These are phyloP conservation scores for Conringia planisiliqua DNA, from an alignment of 345 rosid genomes.

Conservation along the genomic window DNA sequence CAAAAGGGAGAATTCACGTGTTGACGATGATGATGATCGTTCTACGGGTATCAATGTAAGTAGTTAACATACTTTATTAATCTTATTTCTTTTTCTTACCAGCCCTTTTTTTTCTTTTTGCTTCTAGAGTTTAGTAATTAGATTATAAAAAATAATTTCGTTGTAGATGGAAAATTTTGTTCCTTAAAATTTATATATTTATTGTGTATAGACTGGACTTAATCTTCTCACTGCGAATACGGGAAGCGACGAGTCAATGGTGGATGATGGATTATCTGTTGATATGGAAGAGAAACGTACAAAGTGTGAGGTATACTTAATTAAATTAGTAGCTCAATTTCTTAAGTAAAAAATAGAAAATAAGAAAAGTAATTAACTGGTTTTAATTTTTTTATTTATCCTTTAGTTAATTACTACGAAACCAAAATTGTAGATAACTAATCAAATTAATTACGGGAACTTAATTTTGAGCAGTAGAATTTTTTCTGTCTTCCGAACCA, in stretches of 20 bases:
- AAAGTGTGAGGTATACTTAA: constrained; percentile 56
- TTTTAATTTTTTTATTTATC: background rate
- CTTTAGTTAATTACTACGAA: background rate
- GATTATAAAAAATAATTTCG: background rate
- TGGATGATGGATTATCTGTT: constrained; percentile 77
- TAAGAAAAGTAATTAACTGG: background rate
- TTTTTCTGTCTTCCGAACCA: background rate
- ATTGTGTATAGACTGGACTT: constrained; percentile 63
- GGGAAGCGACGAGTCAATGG: constrained; percentile 82
- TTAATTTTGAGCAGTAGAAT: background rate
- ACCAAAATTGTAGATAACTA: background rate
- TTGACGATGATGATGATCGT: constrained; percentile 30
- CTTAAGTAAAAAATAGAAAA: background rate
- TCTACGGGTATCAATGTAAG: constrained; percentile 64
- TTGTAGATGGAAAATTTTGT: background rate
- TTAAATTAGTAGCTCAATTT: background rate
- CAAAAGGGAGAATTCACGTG: constrained; percentile 49
- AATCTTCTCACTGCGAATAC: constrained; percentile 63
- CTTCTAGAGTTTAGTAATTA: background rate
- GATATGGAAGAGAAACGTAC: constrained; percentile 59
- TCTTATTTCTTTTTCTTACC: background rate
- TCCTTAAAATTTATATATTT: background rate
- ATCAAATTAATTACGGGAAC: background rate
- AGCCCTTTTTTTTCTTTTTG: background rate
- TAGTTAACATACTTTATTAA: background rate